Base-by-base conservation (phyloP, 2,329 filamentous ascomycete genomes). In the Scopulariopsis brevicaulis region DNA sequence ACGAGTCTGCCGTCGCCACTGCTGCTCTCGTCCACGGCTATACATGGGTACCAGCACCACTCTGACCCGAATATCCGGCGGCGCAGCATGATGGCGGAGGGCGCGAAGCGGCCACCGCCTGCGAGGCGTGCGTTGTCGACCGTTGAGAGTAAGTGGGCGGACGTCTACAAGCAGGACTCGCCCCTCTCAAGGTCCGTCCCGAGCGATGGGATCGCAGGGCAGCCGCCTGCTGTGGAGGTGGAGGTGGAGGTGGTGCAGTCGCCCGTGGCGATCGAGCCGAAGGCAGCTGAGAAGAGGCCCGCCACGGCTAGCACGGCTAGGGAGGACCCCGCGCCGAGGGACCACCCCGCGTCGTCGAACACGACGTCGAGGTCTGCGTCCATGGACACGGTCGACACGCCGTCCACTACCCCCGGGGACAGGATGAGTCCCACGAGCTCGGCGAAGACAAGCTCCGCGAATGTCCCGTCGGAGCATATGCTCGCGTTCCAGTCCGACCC, bases 401-500 rank as follows among this genome's bases (percentile, higher is more conserved):
- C 80, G 1, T 64, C 81, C 28, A 83, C 79, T 1, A 82, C 77
- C 63, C 79, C 79, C 0, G 80, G 79, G 63, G 79, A 81, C 57
- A 69, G 75, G 1, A 70, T 74, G 4, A 80, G 78, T 60, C 78
- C 80, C 4, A 68, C 77, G 5, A 75, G 73, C 22, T 69, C n/a
- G 40, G 55, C 6, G 35, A 58, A 58, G 55, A 32, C 10, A 25
- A 53, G 24, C 57, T 56, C 43, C 35, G 48, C 24, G 53, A 60
- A 51, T 59, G 54, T 55, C 15, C 40, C 40, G 40, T 46, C 40
- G 3, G 77, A 78, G 6, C 72, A 75, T 10, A 77, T 79, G 63
- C 64, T 78, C 18, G 73, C 72, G 2, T 85, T 84, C 66, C 81
- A 80, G 58, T 86, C 83, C 3, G 83, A 86, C 56, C 83, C 82